phyloP scores from a whole-genome alignment of 805 yeast species.

The Lipomyces yamadae region DNA sequence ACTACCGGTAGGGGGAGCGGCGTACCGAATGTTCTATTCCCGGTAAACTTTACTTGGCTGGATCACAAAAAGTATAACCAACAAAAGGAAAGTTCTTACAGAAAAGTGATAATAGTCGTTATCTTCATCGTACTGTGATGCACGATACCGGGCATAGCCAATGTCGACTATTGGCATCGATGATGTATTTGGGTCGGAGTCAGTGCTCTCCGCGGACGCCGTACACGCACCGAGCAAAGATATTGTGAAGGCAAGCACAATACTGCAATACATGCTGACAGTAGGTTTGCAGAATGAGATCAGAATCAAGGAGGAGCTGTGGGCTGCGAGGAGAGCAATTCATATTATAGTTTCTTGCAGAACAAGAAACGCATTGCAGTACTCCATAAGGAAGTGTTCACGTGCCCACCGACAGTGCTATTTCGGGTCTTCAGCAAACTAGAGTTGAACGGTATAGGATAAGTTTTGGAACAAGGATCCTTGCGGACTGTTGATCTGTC shows the following conservation, averaged over 20 bases:
- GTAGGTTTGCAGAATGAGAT: background rate
- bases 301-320: background rate
- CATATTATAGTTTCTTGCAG: background rate
- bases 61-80: background rate
- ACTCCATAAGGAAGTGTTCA: background rate
- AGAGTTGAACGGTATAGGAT: background rate
- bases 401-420: background rate
- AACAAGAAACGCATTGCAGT: background rate
- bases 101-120: conserved; percentile 20
- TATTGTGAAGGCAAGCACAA: background rate
- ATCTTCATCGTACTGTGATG: conserved; percentile 20
- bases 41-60: background rate
- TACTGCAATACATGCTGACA: background rate
- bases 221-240: background rate
- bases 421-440: background rate
- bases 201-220: background rate
- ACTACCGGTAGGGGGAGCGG: conserved; percentile 34
- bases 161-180: conserved; percentile 28
- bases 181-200: background rate
- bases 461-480: background rate
- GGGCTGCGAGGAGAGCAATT: background rate
- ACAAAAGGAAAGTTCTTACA: conserved; percentile 6
- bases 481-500: background rate
- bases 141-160: conserved; percentile 35
- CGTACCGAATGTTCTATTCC: conserved; percentile 33